Base-by-base conservation (phyloP, 306 rosid species). In the Begonia fuchsioides region DNA sequence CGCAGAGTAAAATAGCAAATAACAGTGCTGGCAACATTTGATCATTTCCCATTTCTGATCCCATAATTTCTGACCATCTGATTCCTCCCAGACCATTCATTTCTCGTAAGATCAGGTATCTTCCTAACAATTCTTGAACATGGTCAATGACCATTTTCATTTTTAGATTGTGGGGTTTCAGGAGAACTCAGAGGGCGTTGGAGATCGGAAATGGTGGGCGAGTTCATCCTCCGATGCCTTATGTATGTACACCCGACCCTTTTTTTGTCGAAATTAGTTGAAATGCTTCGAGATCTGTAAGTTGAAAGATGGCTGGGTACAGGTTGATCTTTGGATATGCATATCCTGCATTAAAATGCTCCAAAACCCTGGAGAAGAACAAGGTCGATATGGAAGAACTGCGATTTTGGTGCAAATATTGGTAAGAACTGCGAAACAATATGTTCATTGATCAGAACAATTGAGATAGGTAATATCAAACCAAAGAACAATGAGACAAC, bases 351-450 rank as follows among this genome's bases (percentile, higher is more conserved):
- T 71, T 82, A 10, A 83, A 85, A 68, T 90, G 98, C 56, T 90
- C 75, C 58, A 90, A 77, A 70, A 53, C 68, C 0, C 71, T 90
- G 55, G 98, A 85, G 73, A 85, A 68, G 67, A 81, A 82, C 66
- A 66, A 47, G 59, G 72, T 79, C 0, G 71, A 67, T 15, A 72
- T 75, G 15, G 83, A 79, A 43, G 87, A 86, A 44, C 94, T 90
- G 38, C 92, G 93, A 12, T 79, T 90, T 59, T 90, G 98, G 98
- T 90, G 98, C 58, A 80, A 85, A 75, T 85, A 90, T 55, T 90
- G 98, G 97, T 90, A 78, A 50, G 58, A 20, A 20, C 32, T 20
- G 5, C 3, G 32, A 20, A 20, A 20, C n/a, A n/a, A n/a, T n/a
- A n/a, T 2, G 32, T 20, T 20, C 32, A 6, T 20, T 20, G 32